Conservation (phyloP, 768 basidiomycete genomes). For the Pleurotus pulmonarius region DNA sequence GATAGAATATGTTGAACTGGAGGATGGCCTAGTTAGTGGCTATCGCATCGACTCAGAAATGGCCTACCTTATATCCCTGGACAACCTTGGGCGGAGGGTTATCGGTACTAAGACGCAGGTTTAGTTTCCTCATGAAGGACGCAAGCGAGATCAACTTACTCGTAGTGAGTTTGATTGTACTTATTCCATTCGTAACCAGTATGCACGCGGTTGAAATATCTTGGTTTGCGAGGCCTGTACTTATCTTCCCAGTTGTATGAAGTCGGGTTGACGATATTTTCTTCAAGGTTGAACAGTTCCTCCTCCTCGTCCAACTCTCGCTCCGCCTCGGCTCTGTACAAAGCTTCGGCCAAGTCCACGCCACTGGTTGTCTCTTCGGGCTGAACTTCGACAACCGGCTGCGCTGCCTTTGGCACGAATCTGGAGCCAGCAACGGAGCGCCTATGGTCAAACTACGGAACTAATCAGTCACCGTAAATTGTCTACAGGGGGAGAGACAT, state of each 20-base stretch:
- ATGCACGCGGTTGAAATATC: constrained; percentile 98
- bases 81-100: constrained; percentile 99
- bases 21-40: neutral
- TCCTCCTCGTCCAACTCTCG: constrained; percentile 95
- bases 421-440: constrained; percentile 79
- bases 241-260: constrained; percentile 99
- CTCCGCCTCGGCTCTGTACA: constrained; percentile 89
- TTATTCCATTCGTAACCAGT: constrained; percentile 99
- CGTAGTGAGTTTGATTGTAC: constrained; percentile 99
- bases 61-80: constrained; percentile 88
- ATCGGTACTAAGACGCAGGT: constrained; percentile 62
- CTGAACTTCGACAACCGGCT: constrained; percentile 54
- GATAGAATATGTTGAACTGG: constrained; percentile 96
- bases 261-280: constrained; percentile 76
- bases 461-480: constrained; percentile 2
- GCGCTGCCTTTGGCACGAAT: constrained; percentile 77
- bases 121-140: constrained; percentile 14
- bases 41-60: too few species aligned
- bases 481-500: constrained; percentile 23
- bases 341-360: constrained; percentile 80
- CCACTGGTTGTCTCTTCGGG: constrained; percentile 56
- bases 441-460: constrained; percentile 68
- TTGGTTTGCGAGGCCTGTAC: constrained; percentile 92
- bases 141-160: constrained; percentile 50
- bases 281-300: constrained; percentile 92